Percentiles rank a stretch among this genome's conserved stretches.
Evolutionary conservation across 345 rosid species (phyloP).

Genomic region (Hibiscus syriacus): DNA sequence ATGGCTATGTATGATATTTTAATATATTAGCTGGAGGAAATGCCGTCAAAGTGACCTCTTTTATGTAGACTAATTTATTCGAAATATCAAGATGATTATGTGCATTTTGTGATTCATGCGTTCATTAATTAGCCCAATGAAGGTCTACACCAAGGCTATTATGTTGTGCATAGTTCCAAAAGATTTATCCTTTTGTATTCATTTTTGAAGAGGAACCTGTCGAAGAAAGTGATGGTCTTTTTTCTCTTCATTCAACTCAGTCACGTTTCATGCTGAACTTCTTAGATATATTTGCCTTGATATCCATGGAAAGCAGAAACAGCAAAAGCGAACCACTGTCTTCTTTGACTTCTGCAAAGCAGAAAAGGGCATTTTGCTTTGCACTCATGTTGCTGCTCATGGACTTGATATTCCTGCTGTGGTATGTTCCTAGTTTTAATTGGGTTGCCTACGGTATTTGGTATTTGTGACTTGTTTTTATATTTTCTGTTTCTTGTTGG

Average conservation of each 20-base stretch:
- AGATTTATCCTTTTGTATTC: conserved; percentile 83
- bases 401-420: conserved; percentile 97
- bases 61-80: too few species aligned
- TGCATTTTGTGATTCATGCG: too few species aligned
- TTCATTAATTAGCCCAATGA: too few species aligned
- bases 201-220: conserved; percentile 76
- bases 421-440: conserved; percentile 38
- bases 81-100: too few species aligned
- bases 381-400: conserved; percentile 98
- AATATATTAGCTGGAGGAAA: too few species aligned
- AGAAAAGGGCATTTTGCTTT: conserved; percentile 84
- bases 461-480: not conserved
- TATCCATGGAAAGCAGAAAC: conserved; percentile 93
- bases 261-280: conserved; percentile 79
- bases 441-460: not conserved
- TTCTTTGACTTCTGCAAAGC: conserved; percentile 90
- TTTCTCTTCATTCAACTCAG: conserved; percentile 94
- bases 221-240: conserved; percentile 96
- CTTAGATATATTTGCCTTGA: conserved; percentile 67
- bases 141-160: conserved; percentile 90
- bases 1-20: too few species aligned
- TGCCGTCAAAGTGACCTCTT: too few species aligned
- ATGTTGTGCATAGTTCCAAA: conserved; percentile 73
- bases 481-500: not conserved
- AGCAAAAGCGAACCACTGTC: conserved; percentile 80